Conservation (phyloP, 768 basidiomycete genomes). For the Auricularia auricula-judae region DNA sequence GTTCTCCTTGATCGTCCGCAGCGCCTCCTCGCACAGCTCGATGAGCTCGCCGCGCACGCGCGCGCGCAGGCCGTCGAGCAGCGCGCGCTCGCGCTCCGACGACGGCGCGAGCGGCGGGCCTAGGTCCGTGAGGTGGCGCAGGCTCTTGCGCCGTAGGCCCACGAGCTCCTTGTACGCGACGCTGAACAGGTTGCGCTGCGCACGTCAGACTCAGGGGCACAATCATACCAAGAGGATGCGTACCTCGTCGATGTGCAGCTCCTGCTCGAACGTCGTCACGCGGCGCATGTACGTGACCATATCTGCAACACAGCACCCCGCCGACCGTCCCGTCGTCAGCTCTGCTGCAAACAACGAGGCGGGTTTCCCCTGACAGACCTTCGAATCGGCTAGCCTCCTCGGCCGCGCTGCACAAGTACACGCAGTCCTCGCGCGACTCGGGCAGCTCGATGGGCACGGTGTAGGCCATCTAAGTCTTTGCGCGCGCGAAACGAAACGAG, state of each 20-base stretch:
- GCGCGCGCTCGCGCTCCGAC: constrained; percentile 32
- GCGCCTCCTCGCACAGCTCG: constrained; percentile 41
- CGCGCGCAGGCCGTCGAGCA: constrained; percentile 37
- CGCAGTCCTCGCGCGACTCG: neutral
- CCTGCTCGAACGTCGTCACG: constrained; percentile 35
- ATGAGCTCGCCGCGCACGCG: constrained; percentile 38
- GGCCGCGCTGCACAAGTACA: neutral
- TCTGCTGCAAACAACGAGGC: neutral
- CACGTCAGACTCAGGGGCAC: neutral
- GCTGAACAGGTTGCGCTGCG: constrained; percentile 36
- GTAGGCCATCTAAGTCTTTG: no score
- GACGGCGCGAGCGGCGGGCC: constrained; percentile 38
- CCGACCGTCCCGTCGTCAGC: neutral
- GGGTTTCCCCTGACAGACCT: neutral
- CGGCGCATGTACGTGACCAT: constrained; percentile 40
- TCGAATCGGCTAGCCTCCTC: neutral
- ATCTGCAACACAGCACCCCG: constrained; percentile 14
- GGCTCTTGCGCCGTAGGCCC: neutral
- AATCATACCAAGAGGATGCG: no score
- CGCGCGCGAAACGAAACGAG: no score
- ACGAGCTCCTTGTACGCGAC: constrained; percentile 25
- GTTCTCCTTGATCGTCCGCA: constrained; percentile 21
- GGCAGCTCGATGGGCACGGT: neutral
- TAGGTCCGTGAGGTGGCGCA: constrained; percentile 28
- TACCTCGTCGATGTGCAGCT: constrained; percentile 33